Conservation (phyloP, 768 basidiomycete genomes). For the Lactifluus hygrophoroides region DNA sequence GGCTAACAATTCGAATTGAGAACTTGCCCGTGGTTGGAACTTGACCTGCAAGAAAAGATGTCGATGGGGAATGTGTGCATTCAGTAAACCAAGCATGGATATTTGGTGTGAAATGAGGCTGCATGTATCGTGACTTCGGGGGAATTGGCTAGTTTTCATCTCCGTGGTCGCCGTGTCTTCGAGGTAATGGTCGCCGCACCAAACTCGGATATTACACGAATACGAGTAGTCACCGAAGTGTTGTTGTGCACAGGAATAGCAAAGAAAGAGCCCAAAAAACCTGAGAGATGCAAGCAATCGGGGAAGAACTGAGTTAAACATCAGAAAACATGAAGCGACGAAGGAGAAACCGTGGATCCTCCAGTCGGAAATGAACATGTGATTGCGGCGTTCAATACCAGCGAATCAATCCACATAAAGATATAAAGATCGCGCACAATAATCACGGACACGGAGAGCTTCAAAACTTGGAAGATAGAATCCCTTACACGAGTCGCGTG, state of each 20-base stretch:
- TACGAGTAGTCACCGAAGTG: not conserved
- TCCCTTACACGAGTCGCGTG: not conserved
- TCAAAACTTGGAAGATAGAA: not conserved
- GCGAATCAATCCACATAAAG: not conserved
- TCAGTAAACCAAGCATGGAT: not conserved
- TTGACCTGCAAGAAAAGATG: not conserved
- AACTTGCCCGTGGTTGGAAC: not conserved
- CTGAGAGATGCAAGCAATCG: not conserved
- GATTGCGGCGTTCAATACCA: not conserved
- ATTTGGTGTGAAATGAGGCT: not conserved
- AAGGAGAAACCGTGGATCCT: not conserved
- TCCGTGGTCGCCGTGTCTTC: constrained; percentile 10
- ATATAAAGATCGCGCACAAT: not conserved
- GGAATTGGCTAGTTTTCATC: constrained; percentile 6
- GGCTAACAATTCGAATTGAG: not conserved
- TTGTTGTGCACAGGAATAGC: not conserved
- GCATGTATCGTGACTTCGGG: not conserved
- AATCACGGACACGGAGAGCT: not conserved
- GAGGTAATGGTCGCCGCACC: not conserved
- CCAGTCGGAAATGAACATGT: constrained; percentile 6
- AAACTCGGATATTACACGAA: not conserved
- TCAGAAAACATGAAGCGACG: not conserved
- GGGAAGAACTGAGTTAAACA: not conserved
- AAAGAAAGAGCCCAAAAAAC: not conserved
- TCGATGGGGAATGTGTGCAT: not conserved